Evolutionary conservation across 768 basidiomycete genomes (phyloP).

Genomic region (Mycena kentingensis): DNA sequence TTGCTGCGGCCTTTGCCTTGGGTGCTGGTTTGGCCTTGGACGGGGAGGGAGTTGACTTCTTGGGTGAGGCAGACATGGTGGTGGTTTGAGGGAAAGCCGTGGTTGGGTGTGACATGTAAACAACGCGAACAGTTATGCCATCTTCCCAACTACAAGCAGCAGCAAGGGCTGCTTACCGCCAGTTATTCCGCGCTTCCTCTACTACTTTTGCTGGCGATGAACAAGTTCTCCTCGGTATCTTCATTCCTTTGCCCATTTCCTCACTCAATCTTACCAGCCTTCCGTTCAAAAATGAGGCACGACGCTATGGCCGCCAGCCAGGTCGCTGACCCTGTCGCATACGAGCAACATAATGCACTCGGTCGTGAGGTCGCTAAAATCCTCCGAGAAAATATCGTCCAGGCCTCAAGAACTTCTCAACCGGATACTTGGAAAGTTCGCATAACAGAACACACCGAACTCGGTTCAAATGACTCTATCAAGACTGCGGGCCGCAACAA

Average conservation of each 20-base stretch:
- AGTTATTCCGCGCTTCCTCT: slow-evolving; percentile 65
- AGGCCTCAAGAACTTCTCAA: slow-evolving; percentile 57
- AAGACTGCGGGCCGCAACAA: slow-evolving; percentile 58
- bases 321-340: slow-evolving; percentile 47
- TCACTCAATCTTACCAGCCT: slow-evolving; percentile 50
- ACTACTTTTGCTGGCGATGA: slow-evolving; percentile 69
- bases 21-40: slow-evolving; percentile 20
- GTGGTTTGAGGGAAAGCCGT: neutral
- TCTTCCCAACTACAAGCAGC: slow-evolving; percentile 55
- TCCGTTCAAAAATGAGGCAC: slow-evolving; percentile 64
- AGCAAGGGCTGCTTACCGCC: slow-evolving; percentile 75
- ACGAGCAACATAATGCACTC: slow-evolving; percentile 57
- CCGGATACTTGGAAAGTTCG: slow-evolving; percentile 62
- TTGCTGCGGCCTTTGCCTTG: slow-evolving; percentile 41
- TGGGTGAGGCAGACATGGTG: slow-evolving; percentile 1
- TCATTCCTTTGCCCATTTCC: neutral
- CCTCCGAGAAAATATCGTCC: slow-evolving; percentile 82
- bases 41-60: neutral
- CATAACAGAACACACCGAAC: slow-evolving; percentile 79
- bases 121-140: neutral
- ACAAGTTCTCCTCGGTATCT: slow-evolving; percentile 50
- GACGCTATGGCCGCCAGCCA: slow-evolving; percentile 50
- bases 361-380: slow-evolving; percentile 74
- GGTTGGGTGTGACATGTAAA: neutral
- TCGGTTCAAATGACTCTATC: slow-evolving; percentile 82